Evolutionary conservation across 2,329 filamentous ascomycete species (phyloP), one percentile per base, ranked within the genome.

Genomic region (Alternaria consortialis): DNA sequence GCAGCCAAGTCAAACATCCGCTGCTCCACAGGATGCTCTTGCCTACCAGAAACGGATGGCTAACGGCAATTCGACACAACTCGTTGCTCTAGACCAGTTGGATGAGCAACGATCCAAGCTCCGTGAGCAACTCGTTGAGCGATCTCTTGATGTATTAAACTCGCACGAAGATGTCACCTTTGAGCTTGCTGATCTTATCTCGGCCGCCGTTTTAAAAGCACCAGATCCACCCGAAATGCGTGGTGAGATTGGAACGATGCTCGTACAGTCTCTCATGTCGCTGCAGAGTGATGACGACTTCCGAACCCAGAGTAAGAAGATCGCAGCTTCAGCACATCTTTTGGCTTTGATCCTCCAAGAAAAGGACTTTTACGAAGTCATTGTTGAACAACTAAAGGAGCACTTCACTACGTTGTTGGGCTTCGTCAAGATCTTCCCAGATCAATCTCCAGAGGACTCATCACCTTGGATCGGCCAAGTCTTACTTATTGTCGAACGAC

Each of bases 391-490:
- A 37, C 80, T 99, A 25, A 91, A 90, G 73, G 89, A 92, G 17
- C 92, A 90, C 71, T 90, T 97, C 40, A 83, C 84, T 9, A 89
- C 89, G 37, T 88, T 97, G 63, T 84, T 97, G 29, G 85, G 84
- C 2, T 97, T 97, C 77, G 86, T 99, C 68, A 90, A 91, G 70
- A 82, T 93, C 4, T 83, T 87, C 5, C 82, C 87, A 0, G 87
- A 89, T 27, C 87, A 90, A 57, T 84, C 90, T 4, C 82, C 85
- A 0, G 92, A 97, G 50, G 91, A 95, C 60, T 83, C 93, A n/a
- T 91, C 93, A 5, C 91, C 93, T 1, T 99, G 94, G 93, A 90
- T 98, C 65, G 91, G 93, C 12, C 94, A 95, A 72, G 88, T 98
- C 32, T 84, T 99, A 34, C 85, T 98, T 15, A 91, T 99, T 51